Base-by-base conservation (phyloP, 169 alveolate genomes). In the Neospora caninum region DNA sequence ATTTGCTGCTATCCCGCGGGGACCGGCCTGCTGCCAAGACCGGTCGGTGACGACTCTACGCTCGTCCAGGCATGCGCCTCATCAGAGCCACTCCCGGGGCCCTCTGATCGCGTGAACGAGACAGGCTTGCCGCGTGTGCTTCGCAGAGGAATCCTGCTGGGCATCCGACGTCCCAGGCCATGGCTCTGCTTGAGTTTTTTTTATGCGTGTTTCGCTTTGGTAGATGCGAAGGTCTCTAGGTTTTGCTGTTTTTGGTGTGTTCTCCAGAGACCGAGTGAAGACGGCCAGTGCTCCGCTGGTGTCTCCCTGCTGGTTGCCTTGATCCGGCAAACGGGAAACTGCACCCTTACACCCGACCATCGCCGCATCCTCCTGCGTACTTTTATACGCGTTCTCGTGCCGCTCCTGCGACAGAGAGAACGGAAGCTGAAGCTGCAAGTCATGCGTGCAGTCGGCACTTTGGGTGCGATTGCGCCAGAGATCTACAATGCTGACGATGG, bases 401-500 rank as follows among this genome's bases (percentile, higher is more conserved):
- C 86, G 43, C 49, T 78, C 9, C 42, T 78, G 18, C 42, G 86
- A 20, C 86, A 78, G 45, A 38, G n/a, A 38, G 86, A 78, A 10
- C 86, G 45, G 13, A 6, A 38, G 42, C 86, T 78, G 49, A n/a
- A 38, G 22, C 86, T 78, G 29, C 39, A 78, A 78, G 86, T 78
- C 9, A 78, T 78, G 86, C 86, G 86, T 13, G 86, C 86, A 16
- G 86, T 78, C 31, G 86, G 86, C 86, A 78, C 86, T 10, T n/a
- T 78, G 49, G 86, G 86, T 16, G 86, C 86, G 39, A 78, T 78
- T n/a, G 86, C 49, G 31, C 86, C 45, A 0, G 86, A 78, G 45
- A n/a, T 38, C 39, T 78, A 29, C 42, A 6, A 64, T 1, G 25
- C 73, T 16, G n/a, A 22, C 25, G 34, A 27, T 64, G 73, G 25